Evolutionary conservation across 225 moss, liverwort and hornwort genomes (phyloP), one percentile per base, ranked within the genome.

Genomic region (Sphagnum tenellum): DNA sequence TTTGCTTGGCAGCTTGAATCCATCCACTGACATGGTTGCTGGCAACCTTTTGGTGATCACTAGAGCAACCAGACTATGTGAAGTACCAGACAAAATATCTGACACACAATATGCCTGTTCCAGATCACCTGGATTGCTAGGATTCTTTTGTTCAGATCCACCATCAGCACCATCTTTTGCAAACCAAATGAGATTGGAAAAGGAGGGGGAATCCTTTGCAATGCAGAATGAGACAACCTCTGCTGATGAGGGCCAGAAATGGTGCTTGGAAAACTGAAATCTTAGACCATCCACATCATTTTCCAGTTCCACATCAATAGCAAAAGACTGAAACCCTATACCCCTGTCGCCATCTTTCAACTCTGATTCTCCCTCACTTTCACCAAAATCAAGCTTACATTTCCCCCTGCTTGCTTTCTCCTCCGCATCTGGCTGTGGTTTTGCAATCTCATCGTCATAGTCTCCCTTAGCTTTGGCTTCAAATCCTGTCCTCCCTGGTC

Each of bases 161-260:
- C 50, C 13, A 57, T 59, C 63, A 60, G 50, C 55, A 48, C 67
- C 73, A 45, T 64, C 64, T 57, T 63, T 74, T 54, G 70, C 69
- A 72, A 79, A 83, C 67, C 67, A 70, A 65, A 74, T 71, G 5
- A 80, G 69, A 54, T 65, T 60, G 12, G 71, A 72, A 72, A 79
- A 88, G 44, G 77, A 77, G 62, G 72, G 73, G 71, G 85, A 75
- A 56, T 45, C 70, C 55, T 66, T 75, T 48, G 79, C 65, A 64
- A 91, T 69, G 59, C 76, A 83, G 66, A 87, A 87, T 47, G 94
- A 87, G 63, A 94, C 76, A 50, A 83, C 83, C 62, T 82, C 77
- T 65, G 85, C 85, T 61, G 87, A 89, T 12, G 75, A 60, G 66
- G 90, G 90, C 90, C 90, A 94, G 55, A 81, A 81, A 61, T 79